Evolutionary conservation across 768 basidiomycete species (phyloP).

Genomic region (Rhodotorula graminis): DNA sequence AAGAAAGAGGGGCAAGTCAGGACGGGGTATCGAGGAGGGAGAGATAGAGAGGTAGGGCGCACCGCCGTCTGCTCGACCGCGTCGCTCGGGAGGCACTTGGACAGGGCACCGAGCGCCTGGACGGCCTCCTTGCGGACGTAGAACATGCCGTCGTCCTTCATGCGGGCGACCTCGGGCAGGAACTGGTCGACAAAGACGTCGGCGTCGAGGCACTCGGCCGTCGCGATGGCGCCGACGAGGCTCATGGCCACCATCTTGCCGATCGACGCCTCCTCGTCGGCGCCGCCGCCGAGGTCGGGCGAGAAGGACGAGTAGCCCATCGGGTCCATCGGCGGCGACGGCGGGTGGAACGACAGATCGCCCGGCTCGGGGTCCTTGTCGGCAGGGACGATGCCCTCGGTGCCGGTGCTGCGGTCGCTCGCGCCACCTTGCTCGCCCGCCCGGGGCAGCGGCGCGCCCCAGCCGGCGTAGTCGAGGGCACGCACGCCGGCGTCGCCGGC

Average conservation of each 20-base stretch:
- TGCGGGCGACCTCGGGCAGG: constrained; percentile 40
- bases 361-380: background rate
- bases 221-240: constrained; percentile 38
- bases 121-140: constrained; percentile 82
- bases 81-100: constrained; percentile 77
- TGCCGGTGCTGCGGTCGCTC: background rate
- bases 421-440: background rate
- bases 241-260: constrained; percentile 90
- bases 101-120: constrained; percentile 79
- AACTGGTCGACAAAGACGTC: constrained; percentile 35
- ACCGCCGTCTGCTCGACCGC: constrained; percentile 57
- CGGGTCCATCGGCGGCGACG: constrained; percentile 22
- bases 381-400: background rate
- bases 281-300: constrained; percentile 46
- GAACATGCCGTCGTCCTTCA: constrained; percentile 47
- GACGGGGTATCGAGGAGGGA: background rate
- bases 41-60: background rate
- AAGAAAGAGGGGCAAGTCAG: background rate
- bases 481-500: background rate
- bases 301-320: constrained; percentile 29
- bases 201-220: constrained; percentile 28
- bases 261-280: constrained; percentile 68
- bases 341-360: constrained; percentile 16
- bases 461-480: background rate
- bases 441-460: background rate